Evolutionary conservation across 1,139 yeast genomes (phyloP).

Genomic region (Protomyces arabidopsidicola): DNA sequence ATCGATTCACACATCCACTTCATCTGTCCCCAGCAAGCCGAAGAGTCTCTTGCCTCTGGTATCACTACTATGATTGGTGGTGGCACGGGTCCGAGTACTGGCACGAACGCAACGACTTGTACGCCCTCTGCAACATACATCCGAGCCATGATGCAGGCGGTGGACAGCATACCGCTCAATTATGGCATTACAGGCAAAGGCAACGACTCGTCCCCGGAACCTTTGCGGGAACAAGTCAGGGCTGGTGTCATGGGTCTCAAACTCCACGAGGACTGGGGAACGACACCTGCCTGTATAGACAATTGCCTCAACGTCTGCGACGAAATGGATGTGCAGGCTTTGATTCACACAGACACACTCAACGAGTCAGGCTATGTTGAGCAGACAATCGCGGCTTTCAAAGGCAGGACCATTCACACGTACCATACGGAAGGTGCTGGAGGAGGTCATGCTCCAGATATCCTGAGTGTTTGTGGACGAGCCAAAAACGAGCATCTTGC

Average conservation of each 20-base stretch:
- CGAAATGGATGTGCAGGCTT: constrained; percentile 30
- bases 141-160: constrained; percentile 26
- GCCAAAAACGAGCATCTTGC: constrained; percentile 8
- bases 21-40: constrained; percentile 31
- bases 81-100: constrained; percentile 31
- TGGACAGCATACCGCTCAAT: constrained; percentile 28
- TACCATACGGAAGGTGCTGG: constrained; percentile 32
- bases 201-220: constrained; percentile 22
- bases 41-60: constrained; percentile 29
- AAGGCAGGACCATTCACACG: constrained; percentile 29
- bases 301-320: constrained; percentile 28
- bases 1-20: constrained; percentile 30
- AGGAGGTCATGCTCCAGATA: constrained; percentile 31
- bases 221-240: constrained; percentile 26
- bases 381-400: constrained; percentile 29
- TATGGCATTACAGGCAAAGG: constrained; percentile 31
- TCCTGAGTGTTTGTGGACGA: constrained; percentile 25
- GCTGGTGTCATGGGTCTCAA: constrained; percentile 30
- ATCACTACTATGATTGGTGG: constrained; percentile 30
- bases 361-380: constrained; percentile 29
- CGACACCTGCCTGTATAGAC: constrained; percentile 30
- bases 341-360: constrained; percentile 30
- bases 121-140: constrained; percentile 27
- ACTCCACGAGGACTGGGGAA: constrained; percentile 31
- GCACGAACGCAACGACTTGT: constrained; percentile 31